Percentiles rank a stretch among this genome's conserved stretches.
These are phyloP conservation scores for Venustampulla echinocandica DNA, from an alignment of 495 filamentous ascomycete genomes.

Conservation along the genomic window DNA sequence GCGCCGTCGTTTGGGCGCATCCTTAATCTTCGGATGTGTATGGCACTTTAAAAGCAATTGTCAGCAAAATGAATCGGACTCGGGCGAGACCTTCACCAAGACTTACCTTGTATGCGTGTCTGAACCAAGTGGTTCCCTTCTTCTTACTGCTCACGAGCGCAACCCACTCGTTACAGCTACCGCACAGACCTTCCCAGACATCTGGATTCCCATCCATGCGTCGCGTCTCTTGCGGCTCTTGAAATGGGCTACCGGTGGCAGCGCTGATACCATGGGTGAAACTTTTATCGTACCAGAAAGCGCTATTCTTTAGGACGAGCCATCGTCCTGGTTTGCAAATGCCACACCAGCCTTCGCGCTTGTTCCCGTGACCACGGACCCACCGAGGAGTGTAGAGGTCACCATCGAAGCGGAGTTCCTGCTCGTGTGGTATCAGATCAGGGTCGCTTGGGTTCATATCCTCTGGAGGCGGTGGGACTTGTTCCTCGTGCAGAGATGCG, in stretches of 20 bases:
- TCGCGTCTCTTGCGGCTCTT: constrained; percentile 60
- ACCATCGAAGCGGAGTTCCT: constrained; percentile 67
- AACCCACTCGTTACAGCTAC: constrained; percentile 72
- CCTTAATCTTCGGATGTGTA: constrained; percentile 65
- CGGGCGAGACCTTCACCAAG: neutral
- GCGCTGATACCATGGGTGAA: constrained; percentile 77
- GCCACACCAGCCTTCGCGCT: constrained; percentile 77
- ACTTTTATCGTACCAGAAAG: constrained; percentile 81
- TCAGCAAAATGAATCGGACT: no score
- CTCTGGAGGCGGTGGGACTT: constrained; percentile 57
- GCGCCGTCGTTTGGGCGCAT: constrained; percentile 60
- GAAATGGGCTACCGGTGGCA: constrained; percentile 63
- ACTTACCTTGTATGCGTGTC: constrained; percentile 73
- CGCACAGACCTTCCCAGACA: constrained; percentile 73
- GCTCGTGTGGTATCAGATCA: constrained; percentile 60
- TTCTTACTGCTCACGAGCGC: constrained; percentile 73
- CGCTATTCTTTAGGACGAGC: constrained; percentile 76
- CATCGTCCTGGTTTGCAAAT: constrained; percentile 75
- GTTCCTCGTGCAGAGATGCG: constrained; percentile 57
- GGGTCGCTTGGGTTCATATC: constrained; percentile 69
- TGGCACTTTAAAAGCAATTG: constrained; percentile 60
- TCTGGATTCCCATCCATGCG: constrained; percentile 72
- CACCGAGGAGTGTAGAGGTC: constrained; percentile 72
- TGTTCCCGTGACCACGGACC: constrained; percentile 73
- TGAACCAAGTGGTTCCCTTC: constrained; percentile 79